A percentile compares a stretch with the other conserved stretches of the same genome.
phyloP scores from a whole-genome alignment of 179 eudicot species.

The Nepenthes alata region DNA sequence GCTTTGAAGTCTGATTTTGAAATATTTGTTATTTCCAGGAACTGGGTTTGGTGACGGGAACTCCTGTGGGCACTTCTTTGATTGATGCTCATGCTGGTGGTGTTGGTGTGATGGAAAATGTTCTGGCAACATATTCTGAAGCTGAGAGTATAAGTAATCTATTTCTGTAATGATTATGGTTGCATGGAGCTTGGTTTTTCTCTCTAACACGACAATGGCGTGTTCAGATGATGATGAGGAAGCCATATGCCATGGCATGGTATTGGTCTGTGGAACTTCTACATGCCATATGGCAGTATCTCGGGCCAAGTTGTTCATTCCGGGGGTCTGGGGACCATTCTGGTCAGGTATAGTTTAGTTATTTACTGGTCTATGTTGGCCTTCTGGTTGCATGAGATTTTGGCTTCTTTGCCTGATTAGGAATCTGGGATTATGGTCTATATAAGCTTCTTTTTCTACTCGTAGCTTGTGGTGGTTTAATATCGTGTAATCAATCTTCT shows the following conservation, averaged over 20 bases:
- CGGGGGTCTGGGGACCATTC: slow-evolving; percentile 98
- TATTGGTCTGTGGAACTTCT: slow-evolving; percentile 97
- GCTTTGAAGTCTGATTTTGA: slow-evolving; percentile 7
- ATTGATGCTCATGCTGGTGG: slow-evolving; percentile 99
- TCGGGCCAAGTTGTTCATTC: slow-evolving; percentile 66
- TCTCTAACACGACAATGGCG: slow-evolving; percentile 5
- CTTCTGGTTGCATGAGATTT: too few species aligned
- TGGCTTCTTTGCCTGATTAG: background rate
- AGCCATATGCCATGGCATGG: slow-evolving; percentile 79
- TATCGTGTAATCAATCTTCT: too few species aligned
- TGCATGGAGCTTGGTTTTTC: slow-evolving; percentile 1
- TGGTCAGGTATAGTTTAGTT: slow-evolving; percentile 62
- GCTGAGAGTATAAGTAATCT: slow-evolving; percentile 21
- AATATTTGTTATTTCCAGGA: slow-evolving; percentile 39
- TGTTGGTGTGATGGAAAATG: slow-evolving; percentile 92
- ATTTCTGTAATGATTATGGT: slow-evolving; percentile 4
- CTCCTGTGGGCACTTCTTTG: slow-evolving; percentile 88
- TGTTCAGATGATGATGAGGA: slow-evolving; percentile 57
- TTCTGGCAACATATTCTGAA: slow-evolving; percentile 33
- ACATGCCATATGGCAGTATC: slow-evolving; percentile 98
- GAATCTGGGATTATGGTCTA: too few species aligned
- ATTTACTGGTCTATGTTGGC: too few species aligned
- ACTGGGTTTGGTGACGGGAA: slow-evolving; percentile 63
- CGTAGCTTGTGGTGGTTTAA: too few species aligned
- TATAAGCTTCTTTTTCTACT: too few species aligned